Evolutionary conservation across 1,284 basidiomycete genomes (phyloP), one percentile per base, ranked within the genome.

Genomic region (Apiotrichum mycotoxinovorans): DNA sequence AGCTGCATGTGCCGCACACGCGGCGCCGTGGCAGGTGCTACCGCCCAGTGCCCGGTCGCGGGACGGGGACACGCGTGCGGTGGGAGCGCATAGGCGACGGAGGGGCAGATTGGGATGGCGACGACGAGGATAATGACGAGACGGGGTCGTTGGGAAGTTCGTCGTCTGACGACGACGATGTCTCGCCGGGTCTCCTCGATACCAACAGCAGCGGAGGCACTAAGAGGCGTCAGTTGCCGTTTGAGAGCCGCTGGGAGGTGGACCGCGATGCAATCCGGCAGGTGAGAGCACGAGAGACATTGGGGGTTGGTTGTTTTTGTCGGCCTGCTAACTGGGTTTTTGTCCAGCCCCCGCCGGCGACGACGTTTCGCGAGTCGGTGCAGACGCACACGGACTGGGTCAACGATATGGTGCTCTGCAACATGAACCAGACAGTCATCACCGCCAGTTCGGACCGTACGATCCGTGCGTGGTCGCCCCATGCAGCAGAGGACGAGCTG

Each of bases 401-500:
- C 46, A 98, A 97, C 75, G 95, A 98, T 69, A 85, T 98, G 57
- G 72, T 94, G 9, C 82, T 98, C 15, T 94, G 90, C 78, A 95
- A 97, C 71, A 81, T 86, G 62, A 93, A 97, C 66, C 92, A 95
- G 73, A 97, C 91, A 3, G 89, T 97, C 51, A 83, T 97, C 44
- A 93, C 95, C 45, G 95, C 90, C 1, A 98, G 95, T 0, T 96
- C 94, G 3, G 95, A 98, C 73, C 91, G 93, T 11, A 92, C 92
- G 17, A 82, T 99, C 65, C 91, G 94, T 70, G 86, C 91, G 0
- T 98, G 96, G 95, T 87, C 83, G 54, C 94, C 95, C 0, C 92
- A 98, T 71, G 80, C 84, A 26, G 2, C 67, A 79, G 68, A 74
- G 67, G 52, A 68, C 60, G 44, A 85, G 85, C 60, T 53, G 20